Evolutionary conservation across 345 rosid species (phyloP), one percentile per base, ranked within the genome.

Genomic region (Kernera saxatilis): DNA sequence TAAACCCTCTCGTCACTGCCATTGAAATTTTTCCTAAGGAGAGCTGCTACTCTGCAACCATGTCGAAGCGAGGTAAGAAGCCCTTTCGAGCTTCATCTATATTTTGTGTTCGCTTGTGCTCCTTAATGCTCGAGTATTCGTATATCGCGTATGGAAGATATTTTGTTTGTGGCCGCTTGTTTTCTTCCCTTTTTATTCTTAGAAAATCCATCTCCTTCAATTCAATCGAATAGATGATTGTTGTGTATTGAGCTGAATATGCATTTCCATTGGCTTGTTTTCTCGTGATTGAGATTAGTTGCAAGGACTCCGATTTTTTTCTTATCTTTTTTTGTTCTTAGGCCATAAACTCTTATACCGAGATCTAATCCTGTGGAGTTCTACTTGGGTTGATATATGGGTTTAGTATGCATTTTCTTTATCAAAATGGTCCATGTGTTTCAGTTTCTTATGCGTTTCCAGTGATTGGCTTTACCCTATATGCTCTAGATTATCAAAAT

Each of bases 1-100:
- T 75, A 75, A 52, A 68, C 19, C 11, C 56, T 35, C 57, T 43
- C 68, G 45, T 69, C 73, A 44, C 73, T 10, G 8, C 15, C 55
- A 14, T 13, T 46, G 23, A 52, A 55, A 30, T 22, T 39, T 27
- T n/a, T 59, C 36, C 25, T 1, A 13, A 63, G 64, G 35, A 74
- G 78, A 74, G 78, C 78, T 67, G 67, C 67, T 39, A 73, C 25
- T 29, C 52, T 44, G 70, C 71, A 62, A 63, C 78, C 60, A 78
- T 78, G 81, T 78, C 81, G 81, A 78, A 78, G 81, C 78, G 81
- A 78, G 81, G 81, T 78, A 61, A 36, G 3, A 10, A 19, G 40
- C 50, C 21, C 44, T 41, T 41, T 49, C 61, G 29, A 1, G 15
- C 61, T 7, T 35, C 39, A 2, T 14, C 33, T 2, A 1, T 53